Evolutionary conservation across 2,329 filamentous ascomycete species (phyloP), one percentile per base, ranked within the genome.

Genomic region (Leptographium lundbergii): DNA sequence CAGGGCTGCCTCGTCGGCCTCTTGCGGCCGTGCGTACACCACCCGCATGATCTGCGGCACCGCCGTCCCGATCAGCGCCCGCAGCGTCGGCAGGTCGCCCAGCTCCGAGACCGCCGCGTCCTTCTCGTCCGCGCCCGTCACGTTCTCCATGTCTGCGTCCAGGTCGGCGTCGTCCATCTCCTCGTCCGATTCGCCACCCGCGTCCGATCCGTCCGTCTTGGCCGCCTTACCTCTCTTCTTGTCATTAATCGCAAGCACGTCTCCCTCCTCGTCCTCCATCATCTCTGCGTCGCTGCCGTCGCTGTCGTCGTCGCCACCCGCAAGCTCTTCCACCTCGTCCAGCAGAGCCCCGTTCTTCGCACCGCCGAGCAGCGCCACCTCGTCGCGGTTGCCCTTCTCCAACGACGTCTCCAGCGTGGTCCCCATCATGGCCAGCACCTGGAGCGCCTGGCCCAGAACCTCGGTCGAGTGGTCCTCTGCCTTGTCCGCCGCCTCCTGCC

Each of bases 371-470:
- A 71, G 73, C 52, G 72, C 69, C 57, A 73, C 70, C 34, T 71
- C 70, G 27, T 68, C 67, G 19, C 69, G 71, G 58, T 70, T 74
- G 22, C 71, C 74, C 60, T 75, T 75, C 48, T 77, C 75, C 50
- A 80, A 67, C 6, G 77, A 76, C 39, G 77, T 73, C 65, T 80
- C 78, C 14, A 86, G 71, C 53, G 74, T 76, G 3, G 82, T 85
- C 50, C 82, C 82, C 54, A 87, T 86, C 7, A 82, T 82, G 4
- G 82, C 84, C 0, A 86, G 72, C 19, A 84, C 80, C 68, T 87
- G 82, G 0, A 87, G 70, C 3, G 81, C 81, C 19, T 83, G 69
- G 65, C 80, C 74, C 57, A 80, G 69, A 47, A 77, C 74, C 62
- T 81, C 78, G 9, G 25, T 63, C 64, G 19, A 69, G 22, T 45